Conservation (phyloP, 495 filamentous ascomycete species). For the Talaromyces liani region DNA sequence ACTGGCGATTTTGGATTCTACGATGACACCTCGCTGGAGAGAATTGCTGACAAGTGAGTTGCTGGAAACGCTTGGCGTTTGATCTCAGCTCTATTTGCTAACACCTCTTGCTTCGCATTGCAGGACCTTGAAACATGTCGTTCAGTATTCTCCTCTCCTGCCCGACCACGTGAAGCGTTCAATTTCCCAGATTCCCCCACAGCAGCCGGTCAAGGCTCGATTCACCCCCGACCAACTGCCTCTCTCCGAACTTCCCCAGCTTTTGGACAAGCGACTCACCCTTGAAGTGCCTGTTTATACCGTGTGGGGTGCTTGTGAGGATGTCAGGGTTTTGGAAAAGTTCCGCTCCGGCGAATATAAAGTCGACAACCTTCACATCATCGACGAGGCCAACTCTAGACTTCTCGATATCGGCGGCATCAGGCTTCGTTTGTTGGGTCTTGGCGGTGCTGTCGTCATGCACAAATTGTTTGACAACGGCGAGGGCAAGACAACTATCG, state of each 20-base stretch:
- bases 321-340: conserved; percentile 96
- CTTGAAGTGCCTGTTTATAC: conserved; percentile 97
- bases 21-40: conserved; percentile 88
- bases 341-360: conserved; percentile 98
- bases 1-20: conserved; percentile 99
- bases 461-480: conserved; percentile 99
- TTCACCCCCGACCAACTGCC: conserved; percentile 76
- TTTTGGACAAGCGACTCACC: conserved; percentile 79
- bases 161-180: conserved; percentile 79
- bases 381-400: conserved; percentile 94
- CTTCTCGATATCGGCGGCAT: conserved; percentile 91
- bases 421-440: conserved; percentile 86
- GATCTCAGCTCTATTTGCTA: neutral
- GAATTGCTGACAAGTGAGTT: conserved; percentile 96
- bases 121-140: conserved; percentile 96
- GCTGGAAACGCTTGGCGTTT: neutral
- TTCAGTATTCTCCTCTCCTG: conserved; percentile 94
- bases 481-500: conserved; percentile 95
- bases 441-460: conserved; percentile 98
- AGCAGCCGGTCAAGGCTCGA: conserved; percentile 69
- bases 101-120: conserved; percentile 12
- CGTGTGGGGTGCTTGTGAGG: conserved; percentile 98
- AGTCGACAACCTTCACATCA: conserved; percentile 93
- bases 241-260: conserved; percentile 87
- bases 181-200: conserved; percentile 59